A percentile compares a stretch with the other conserved stretches of the same genome.
phyloP scores from a whole-genome alignment of 2,329 filamentous ascomycete species.

The Metarhizium guizhouense region DNA sequence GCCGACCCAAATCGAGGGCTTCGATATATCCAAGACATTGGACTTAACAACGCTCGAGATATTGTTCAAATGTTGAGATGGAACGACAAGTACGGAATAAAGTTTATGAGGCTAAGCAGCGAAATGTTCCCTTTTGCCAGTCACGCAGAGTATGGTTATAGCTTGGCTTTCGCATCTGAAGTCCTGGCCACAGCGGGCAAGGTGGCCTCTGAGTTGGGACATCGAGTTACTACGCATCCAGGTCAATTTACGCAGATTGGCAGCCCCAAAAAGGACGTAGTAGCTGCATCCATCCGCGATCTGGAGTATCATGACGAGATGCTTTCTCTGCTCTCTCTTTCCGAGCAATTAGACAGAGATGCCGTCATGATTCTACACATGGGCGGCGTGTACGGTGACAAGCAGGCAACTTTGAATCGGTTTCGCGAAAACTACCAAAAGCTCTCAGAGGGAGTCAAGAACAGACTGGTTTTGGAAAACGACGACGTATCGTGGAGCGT shows the following conservation, averaged over 20 bases:
- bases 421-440: slow-evolving; percentile 67
- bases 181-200: slow-evolving; percentile 67
- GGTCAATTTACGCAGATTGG: slow-evolving; percentile 91
- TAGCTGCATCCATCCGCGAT: slow-evolving; percentile 69
- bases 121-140: slow-evolving; percentile 98
- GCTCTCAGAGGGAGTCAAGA: slow-evolving; percentile 63
- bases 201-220: slow-evolving; percentile 68
- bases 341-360: slow-evolving; percentile 69
- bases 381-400: slow-evolving; percentile 86
- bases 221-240: slow-evolving; percentile 83
- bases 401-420: slow-evolving; percentile 64
- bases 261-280: slow-evolving; percentile 69
- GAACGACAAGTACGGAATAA: slow-evolving; percentile 89
- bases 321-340: slow-evolving; percentile 66
- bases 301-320: slow-evolving; percentile 84
- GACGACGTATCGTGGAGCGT: slow-evolving; percentile 92
- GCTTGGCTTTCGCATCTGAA: slow-evolving; percentile 72
- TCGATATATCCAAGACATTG: slow-evolving; percentile 66
- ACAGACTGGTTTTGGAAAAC: slow-evolving; percentile 81
- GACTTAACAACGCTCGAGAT: slow-evolving; percentile 74
- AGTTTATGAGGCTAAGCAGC: slow-evolving; percentile 83
- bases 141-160: slow-evolving; percentile 80
- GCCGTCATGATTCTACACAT: slow-evolving; percentile 94
- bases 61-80: slow-evolving; percentile 79
- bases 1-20: slow-evolving; percentile 59